Evolutionary conservation across 805 yeast species (phyloP), one percentile per base, ranked within the genome.

Genomic region (Metschnikowia baotianmanensis): DNA sequence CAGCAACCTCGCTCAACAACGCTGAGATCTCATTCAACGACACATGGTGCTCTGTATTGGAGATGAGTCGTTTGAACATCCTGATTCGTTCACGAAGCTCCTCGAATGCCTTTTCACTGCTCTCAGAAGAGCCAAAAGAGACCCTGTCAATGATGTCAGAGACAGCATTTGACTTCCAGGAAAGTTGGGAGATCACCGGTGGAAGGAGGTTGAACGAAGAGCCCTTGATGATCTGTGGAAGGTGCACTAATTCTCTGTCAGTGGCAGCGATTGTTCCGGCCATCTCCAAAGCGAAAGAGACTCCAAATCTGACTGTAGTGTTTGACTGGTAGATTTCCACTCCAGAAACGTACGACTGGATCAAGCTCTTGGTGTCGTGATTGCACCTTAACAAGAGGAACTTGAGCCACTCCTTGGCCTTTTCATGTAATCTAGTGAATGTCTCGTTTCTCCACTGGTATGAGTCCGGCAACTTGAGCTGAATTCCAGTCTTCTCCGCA

Each of bases 241-340:
- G 67, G 31, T 75, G 73, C 2, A 78, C 72, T 21, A 82, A 60
- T 52, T 85, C 93, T 31, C 82, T 67, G 52, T 87, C 95, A 21
- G 71, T 72, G 15, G 82, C 71, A n/a, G 81, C 64, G 10, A 87
- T 74, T 4, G 76, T 60, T 4, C 93, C 88, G 1, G 96, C 95
- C 82, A 88, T 76, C 50, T 86, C 93, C 43, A 90, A 67, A 0
- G 99, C 98, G 71, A 91, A 86, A 0, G 95, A 82, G 35, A 89
- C 83, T 40, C 98, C 98, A 54, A 76, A 81, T 42, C 85, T 82
- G 30, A 86, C 74, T 6, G 37, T 46, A 20, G 39, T 42, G 23
- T 25, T 57, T n/a, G 48, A 31, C 31, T 45, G 55, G 31, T 43
- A 46, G 36, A 33, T 50, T 24, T 51, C 61, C 16, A 48, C 28